These are phyloP conservation scores for Mycena crocata DNA, from an alignment of 768 basidiomycete species.

Conservation along the genomic window DNA sequence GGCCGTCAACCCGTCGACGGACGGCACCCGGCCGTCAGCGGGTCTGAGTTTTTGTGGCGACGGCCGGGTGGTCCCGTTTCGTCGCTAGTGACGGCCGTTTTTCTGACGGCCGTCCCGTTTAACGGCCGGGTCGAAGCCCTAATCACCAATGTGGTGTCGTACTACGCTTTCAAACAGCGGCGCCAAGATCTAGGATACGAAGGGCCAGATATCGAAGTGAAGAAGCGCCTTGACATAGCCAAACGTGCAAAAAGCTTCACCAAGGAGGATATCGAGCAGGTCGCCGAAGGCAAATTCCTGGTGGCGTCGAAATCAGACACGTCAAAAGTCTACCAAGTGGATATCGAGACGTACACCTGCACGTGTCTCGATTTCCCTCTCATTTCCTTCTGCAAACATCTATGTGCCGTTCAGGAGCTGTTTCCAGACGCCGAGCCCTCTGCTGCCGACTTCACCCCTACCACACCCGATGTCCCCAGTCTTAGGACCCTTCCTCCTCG, in stretches of 20 bases:
- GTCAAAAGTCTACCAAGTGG: conserved; percentile 13
- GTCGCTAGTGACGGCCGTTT: too few relatives aligned
- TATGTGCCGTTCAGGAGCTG: conserved; percentile 27
- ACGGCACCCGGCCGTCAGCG: too few relatives aligned
- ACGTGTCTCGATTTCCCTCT: conserved; percentile 27
- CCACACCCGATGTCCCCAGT: background rate
- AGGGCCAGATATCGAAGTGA: conserved; percentile 35
- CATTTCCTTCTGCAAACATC: conserved; percentile 37
- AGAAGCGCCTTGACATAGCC: conserved; percentile 22
- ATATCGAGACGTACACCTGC: conserved; percentile 32
- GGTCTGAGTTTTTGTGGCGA: too few relatives aligned
- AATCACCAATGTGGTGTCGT: too few relatives aligned
- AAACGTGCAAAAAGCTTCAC: conserved; percentile 6
- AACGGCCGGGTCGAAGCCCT: too few relatives aligned
- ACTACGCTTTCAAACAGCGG: conserved; percentile 32
- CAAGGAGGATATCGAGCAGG: conserved; percentile 14
- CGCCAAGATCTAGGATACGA: conserved; percentile 38
- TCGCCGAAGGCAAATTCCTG: conserved; percentile 1
- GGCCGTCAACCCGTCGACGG: too few relatives aligned
- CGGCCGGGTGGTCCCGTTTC: too few relatives aligned
- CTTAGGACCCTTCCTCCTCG: too few relatives aligned
- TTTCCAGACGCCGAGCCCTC: background rate
- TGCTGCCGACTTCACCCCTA: background rate
- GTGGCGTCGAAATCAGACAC: conserved; percentile 15
- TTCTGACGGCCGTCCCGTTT: too few relatives aligned